Evolutionary conservation across 192 early-diverging fungal species (phyloP).

Genomic region (Mortierella claussenii): DNA sequence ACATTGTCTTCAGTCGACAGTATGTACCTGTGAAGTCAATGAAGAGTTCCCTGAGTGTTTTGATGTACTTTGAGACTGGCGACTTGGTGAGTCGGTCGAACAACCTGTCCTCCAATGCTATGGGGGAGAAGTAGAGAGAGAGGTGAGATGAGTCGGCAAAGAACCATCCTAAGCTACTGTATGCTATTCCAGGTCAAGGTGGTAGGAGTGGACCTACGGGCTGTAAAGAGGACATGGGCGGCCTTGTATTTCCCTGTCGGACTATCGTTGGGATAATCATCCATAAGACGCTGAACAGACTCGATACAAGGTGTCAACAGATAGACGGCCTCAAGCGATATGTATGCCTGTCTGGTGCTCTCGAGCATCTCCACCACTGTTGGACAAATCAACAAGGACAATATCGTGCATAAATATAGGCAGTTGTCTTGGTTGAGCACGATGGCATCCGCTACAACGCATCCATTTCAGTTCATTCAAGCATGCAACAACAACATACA

Average conservation of each 20-base stretch:
- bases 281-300: conserved; percentile 67
- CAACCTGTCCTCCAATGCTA: conserved; percentile 72
- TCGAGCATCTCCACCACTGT: conserved; percentile 73
- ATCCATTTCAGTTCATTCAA: too few species aligned
- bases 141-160: neutral
- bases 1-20: neutral
- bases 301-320: conserved; percentile 69
- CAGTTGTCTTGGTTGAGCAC: too few species aligned
- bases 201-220: conserved; percentile 54
- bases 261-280: conserved; percentile 60
- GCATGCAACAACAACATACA: conserved; percentile 49
- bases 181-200: too few species aligned
- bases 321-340: conserved; percentile 69
- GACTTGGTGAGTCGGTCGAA: conserved; percentile 69
- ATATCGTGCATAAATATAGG: too few species aligned
- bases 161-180: too few species aligned
- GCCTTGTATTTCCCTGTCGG: conserved; percentile 67
- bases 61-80: conserved; percentile 66
- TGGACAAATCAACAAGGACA: neutral
- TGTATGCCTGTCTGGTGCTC: conserved; percentile 66
- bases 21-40: conserved; percentile 82
- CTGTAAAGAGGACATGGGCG: conserved; percentile 70
- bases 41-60: conserved; percentile 77
- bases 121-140: neutral
- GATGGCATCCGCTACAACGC: too few species aligned